Evolutionary conservation across 2,329 filamentous ascomycete genomes (phyloP), one percentile per base, ranked within the genome.

Genomic region (Colletotrichum sp.): DNA sequence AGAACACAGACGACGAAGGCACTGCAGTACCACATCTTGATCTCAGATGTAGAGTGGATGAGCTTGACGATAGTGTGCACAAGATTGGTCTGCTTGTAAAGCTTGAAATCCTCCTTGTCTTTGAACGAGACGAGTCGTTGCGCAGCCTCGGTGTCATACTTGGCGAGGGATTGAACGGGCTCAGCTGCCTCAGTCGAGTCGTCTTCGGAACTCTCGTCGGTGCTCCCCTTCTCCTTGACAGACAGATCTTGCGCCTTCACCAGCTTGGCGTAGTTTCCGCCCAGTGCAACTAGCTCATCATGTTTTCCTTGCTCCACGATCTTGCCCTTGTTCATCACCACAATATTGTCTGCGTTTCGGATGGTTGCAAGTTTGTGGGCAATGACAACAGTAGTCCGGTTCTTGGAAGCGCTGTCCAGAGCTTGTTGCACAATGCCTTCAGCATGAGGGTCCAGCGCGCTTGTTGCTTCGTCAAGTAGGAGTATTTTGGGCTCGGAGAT

Each of bases 381-480:
- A 70, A 94, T 92, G 13, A 91, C 88, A 55, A 94, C 91, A 0
- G 92, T 93, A 0, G 92, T 94, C 30, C 92, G 86, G 36, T 88
- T 87, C 59, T 86, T 83, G 0, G 90, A 90, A 3, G 92, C 86
- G 19, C 85, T 85, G 69, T 89, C 87, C 11, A 92, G 85, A 0
- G 90, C 90, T 63, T 86, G 82, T 78, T 92, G 90, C 1, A 92
- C 90, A 15, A 89, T 84, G 1, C 85, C 83, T 67, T 88, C 86
- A 3, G 86, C 83, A 13, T 87, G 83, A 0, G 85, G 82, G 66
- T 87, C 85, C 22, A 87, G 81, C 12, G 92, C 91, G 64, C 89
- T 92, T 0, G 92, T 94, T 2, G 92, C 92, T 82, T 94, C 92
- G 78, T 94, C 92, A 2, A 94, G 84, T 12, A 94, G 89, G 3